These are phyloP conservation scores for Diplodia scrobiculata DNA, from an alignment of 2,329 filamentous ascomycete species.

Conservation along the genomic window DNA sequence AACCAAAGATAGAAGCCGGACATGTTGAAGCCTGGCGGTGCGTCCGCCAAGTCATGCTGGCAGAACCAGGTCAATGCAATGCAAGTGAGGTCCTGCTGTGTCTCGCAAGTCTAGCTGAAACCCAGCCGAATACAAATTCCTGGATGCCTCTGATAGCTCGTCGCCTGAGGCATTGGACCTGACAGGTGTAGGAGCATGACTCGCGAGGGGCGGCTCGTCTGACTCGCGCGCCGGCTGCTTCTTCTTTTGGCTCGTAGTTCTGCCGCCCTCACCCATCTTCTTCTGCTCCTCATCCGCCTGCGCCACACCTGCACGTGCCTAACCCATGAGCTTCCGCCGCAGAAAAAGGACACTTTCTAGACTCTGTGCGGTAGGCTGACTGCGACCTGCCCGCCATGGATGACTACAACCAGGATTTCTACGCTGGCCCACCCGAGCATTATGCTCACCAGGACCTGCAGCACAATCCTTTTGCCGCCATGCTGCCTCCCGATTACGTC, in stretches of 20 bases:
- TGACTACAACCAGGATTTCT: conserved; percentile 14
- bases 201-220: not conserved
- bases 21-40: not conserved
- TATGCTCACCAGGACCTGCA: conserved; percentile 20
- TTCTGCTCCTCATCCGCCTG: not conserved
- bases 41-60: not conserved
- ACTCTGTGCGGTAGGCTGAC: not conserved
- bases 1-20: not conserved
- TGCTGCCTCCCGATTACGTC: conserved; percentile 21
- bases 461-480: conserved; percentile 28
- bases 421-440: not conserved
- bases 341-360: not conserved
- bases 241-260: not conserved
- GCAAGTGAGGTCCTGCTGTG: not conserved
- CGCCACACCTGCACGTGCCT: not conserved
- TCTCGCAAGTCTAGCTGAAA: too few relatives aligned
- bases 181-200: not conserved
- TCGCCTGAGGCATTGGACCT: too few relatives aligned
- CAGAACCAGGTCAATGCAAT: not conserved
- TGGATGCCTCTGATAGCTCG: not conserved
- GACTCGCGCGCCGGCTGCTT: not conserved
- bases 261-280: not conserved
- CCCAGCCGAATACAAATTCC: too few relatives aligned
- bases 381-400: not conserved
- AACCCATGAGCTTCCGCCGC: not conserved